Evolutionary conservation across 306 rosid species (phyloP), one percentile per base, ranked within the genome.

Genomic region (Arachis stenosperma): DNA sequence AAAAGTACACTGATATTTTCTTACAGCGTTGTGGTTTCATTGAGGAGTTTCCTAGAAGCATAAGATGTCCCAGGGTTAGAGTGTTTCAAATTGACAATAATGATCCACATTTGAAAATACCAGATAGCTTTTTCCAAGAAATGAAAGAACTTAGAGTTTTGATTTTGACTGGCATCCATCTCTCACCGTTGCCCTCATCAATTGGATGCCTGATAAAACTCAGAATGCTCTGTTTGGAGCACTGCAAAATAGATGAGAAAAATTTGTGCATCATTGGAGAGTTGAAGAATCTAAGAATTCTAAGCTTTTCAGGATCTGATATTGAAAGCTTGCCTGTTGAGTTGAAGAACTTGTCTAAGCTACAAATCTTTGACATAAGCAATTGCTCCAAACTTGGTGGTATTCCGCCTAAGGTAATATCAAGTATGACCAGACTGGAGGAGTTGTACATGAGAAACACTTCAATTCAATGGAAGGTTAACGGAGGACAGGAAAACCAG

Each of bases 401-500:
- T 15, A 79, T 85, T 68, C 80, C 81, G 11, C 55, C 79, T 1
- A 42, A 70, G 46, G 62, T 84, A 1, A 3, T 83, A 44, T 81
- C 87, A n/a, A 47, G 79, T 12, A 65, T 88, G 71, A 73, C 0
- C 22, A 44, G 29, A 40, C 64, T 88, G 67, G 81, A 80, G 61
- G 85, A 85, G 29, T 22, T 88, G 61, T 65, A 81, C 59, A 77
- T 81, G 83, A 78, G 79, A 67, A 33, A 77, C 27, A 79, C 80
- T 65, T 75, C 63, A 29, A 36, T 62, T 11, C 3, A 29, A 14
- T 88, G 87, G 87, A 41, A 75, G 44, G n/a, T 1, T 10, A 43
- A 52, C 6, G 43, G 40, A 37, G 74, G 51, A 27, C 14, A 27
- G 2, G 2, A 54, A 30, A 37, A 37, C 33, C 8, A 39, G 29